phyloP scores from a whole-genome alignment of 345 rosid genomes.

The Melaleuca alternifolia region DNA sequence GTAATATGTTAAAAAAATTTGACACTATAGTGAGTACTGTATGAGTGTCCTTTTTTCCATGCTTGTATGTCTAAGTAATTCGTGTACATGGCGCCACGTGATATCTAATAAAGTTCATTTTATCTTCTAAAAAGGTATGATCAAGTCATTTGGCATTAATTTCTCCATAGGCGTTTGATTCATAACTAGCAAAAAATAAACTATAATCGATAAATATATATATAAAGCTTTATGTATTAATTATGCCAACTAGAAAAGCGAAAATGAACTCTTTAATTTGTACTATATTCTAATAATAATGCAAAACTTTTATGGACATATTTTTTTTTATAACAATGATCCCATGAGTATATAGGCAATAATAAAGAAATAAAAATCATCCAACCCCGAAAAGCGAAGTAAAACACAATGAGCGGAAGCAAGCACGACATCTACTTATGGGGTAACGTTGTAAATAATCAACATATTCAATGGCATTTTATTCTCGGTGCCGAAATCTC shows the following conservation, averaged over 20 bases:
- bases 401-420: too few species aligned
- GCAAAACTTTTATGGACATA: background rate
- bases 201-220: background rate
- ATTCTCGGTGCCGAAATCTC: background rate
- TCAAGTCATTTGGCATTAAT: fast-evolving
- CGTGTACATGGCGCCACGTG: fast-evolving
- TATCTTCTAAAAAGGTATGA: fast-evolving
- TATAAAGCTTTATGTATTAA: background rate
- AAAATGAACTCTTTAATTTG: background rate
- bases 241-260: background rate
- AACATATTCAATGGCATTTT: fast-evolving
- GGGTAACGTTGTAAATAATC: background rate
- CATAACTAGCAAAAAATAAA: background rate
- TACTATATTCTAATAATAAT: background rate
- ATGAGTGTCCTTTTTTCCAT: background rate
- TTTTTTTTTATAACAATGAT: background rate
- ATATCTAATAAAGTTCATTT: fast-evolving
- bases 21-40: fast-evolving
- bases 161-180: fast-evolving
- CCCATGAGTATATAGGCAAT: too few species aligned
- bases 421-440: background rate
- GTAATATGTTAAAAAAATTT: too few species aligned
- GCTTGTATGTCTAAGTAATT: background rate
- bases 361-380: too few species aligned
- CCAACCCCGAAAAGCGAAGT: too few species aligned